These are phyloP conservation scores for Fragaria nilgerrensis DNA, from an alignment of 306 rosid species.

Conservation along the genomic window DNA sequence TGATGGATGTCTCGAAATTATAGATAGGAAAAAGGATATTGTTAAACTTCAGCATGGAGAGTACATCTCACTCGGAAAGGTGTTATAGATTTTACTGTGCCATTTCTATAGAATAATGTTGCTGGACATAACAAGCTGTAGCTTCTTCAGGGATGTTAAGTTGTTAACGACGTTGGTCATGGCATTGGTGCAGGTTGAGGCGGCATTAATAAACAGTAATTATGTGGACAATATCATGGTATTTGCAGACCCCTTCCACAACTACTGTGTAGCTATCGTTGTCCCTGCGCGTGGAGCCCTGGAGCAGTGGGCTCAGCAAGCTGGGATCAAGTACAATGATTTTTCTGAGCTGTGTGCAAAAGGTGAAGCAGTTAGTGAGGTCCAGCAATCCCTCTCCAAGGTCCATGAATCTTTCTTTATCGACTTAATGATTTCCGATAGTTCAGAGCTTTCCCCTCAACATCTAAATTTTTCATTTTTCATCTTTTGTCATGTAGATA, in stretches of 20 bases:
- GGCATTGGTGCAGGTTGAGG: constrained; percentile 66
- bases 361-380: constrained; percentile 62
- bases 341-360: constrained; percentile 74
- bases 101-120: constrained; percentile 3
- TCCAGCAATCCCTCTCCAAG: constrained; percentile 72
- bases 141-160: constrained; percentile 21
- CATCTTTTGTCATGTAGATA: constrained; percentile 37
- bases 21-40: constrained; percentile 90
- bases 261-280: constrained; percentile 67
- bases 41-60: constrained; percentile 99
- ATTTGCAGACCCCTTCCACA: constrained; percentile 79
- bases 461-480: not conserved
- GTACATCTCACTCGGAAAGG: constrained; percentile 92
- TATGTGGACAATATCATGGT: constrained; percentile 77
- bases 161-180: constrained; percentile 15
- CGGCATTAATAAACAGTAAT: constrained; percentile 54
- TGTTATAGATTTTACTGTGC: constrained; percentile 18
- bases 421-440: not conserved
- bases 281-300: constrained; percentile 52
- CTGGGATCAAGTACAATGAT: constrained; percentile 49
- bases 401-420: constrained; percentile 36
- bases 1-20: constrained; percentile 92
- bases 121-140: not conserved
- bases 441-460: not conserved
- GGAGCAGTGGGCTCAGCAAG: constrained; percentile 81